Percentiles rank a stretch among this genome's conserved stretches.
Conservation (phyloP, 306 rosid genomes). For the Trifolium dubium region DNA sequence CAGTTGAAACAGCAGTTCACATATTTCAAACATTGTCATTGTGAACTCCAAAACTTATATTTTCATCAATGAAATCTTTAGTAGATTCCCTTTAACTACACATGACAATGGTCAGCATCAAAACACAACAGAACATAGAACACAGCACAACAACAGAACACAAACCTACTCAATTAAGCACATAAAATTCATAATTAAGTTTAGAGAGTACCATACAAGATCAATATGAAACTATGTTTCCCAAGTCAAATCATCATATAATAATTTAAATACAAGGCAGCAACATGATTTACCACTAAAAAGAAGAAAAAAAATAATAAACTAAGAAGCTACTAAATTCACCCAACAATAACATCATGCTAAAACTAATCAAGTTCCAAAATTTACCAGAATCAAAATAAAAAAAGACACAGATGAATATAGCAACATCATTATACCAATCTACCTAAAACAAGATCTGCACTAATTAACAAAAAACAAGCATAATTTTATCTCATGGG, state of each 20-base stretch:
- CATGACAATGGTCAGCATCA: background rate
- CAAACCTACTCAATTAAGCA: background rate
- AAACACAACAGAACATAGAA: background rate
- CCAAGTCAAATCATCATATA: slow-evolving; percentile 3
- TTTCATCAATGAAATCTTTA: slow-evolving; percentile 10
- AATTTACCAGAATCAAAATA: background rate
- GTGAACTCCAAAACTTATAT: background rate
- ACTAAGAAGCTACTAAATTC: slow-evolving; percentile 15
- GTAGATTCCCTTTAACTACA: background rate
- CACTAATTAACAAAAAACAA: background rate
- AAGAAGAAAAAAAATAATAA: slow-evolving; percentile 2
- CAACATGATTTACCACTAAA: slow-evolving; percentile 14
- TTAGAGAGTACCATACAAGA: background rate
- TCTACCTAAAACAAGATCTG: slow-evolving; percentile 8
- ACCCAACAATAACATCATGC: slow-evolving; percentile 18
- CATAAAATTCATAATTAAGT: background rate
- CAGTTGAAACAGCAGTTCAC: too few relatives aligned
- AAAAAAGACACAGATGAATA: background rate
- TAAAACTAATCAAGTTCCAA: slow-evolving; percentile 30
- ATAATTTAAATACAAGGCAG: slow-evolving; percentile 16
- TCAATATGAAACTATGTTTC: slow-evolving; percentile 2
- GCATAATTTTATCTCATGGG: background rate
- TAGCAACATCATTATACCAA: slow-evolving; percentile 13
- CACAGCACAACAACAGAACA: background rate
- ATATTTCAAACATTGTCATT: background rate